Percentiles rank a stretch among this genome's conserved stretches.
Evolutionary conservation across 768 basidiomycete genomes (phyloP).

Genomic region (Trametes punicea): DNA sequence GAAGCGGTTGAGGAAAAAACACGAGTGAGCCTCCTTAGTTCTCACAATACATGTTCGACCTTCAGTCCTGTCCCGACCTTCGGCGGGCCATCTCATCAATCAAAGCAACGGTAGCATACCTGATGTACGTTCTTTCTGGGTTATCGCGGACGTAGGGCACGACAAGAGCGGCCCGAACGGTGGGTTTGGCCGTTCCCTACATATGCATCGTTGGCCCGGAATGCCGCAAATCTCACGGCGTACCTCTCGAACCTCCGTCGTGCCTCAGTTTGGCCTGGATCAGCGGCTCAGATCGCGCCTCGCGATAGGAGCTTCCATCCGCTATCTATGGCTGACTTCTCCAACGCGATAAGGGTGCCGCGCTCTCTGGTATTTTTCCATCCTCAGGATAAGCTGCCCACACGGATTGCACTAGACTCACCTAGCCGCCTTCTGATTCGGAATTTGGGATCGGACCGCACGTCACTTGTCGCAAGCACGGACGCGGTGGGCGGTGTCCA

Average conservation of each 20-base stretch:
- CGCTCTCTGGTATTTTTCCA: too few species aligned
- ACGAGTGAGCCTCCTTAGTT: not conserved
- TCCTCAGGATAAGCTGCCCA: too few species aligned
- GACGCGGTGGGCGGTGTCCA: not conserved
- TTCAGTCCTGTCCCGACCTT: too few species aligned
- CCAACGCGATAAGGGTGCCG: not conserved
- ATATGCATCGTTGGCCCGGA: too few species aligned
- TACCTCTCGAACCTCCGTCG: too few species aligned
- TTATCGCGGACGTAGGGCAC: too few species aligned
- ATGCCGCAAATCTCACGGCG: not conserved
- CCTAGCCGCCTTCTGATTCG: not conserved
- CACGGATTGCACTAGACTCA: too few species aligned
- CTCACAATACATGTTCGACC: not conserved
- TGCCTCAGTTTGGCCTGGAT: not conserved
- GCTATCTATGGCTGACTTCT: not conserved
- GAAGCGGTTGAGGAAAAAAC: conserved; percentile 4
- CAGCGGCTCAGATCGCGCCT: not conserved
- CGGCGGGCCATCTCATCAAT: too few species aligned
- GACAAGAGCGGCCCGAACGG: too few species aligned
- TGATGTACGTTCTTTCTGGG: too few species aligned
- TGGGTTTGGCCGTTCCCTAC: too few species aligned
- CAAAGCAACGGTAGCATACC: too few species aligned
- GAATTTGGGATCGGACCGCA: not conserved
- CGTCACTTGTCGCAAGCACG: not conserved
- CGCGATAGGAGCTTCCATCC: not conserved